These are phyloP conservation scores for Neoboletus brunneissimus DNA, from an alignment of 768 basidiomycete genomes.

Conservation along the genomic window DNA sequence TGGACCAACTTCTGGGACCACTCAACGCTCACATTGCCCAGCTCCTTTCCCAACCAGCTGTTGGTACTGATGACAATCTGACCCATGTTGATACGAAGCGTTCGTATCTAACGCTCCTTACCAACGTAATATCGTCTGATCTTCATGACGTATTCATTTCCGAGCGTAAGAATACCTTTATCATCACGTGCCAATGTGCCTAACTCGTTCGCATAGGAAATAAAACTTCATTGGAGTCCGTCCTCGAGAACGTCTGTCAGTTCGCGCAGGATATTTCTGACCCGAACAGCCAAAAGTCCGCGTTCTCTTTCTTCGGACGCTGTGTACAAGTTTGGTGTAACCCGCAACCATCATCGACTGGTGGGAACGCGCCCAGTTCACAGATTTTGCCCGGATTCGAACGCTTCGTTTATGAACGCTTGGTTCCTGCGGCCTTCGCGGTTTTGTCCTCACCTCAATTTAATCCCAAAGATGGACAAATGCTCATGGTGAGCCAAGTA, in stretches of 20 bases:
- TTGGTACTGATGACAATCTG: conserved; percentile 84
- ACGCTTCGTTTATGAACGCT: conserved; percentile 81
- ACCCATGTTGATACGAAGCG: conserved; percentile 81
- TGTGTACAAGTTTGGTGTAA: conserved; percentile 70
- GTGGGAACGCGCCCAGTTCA: conserved; percentile 34
- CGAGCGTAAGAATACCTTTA: conserved; percentile 56
- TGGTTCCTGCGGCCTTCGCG: conserved; percentile 79
- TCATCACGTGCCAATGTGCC: background rate
- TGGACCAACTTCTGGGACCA: conserved; percentile 88
- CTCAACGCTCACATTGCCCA: conserved; percentile 78
- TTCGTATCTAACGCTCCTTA: conserved; percentile 82
- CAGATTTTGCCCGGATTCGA: conserved; percentile 82
- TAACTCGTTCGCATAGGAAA: conserved; percentile 46
- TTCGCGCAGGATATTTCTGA: conserved; percentile 78
- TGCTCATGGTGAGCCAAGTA: conserved; percentile 60
- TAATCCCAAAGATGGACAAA: conserved; percentile 87
- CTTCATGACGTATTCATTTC: conserved; percentile 85
- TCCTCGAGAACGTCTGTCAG: conserved; percentile 71
- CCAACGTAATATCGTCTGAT: conserved; percentile 75
- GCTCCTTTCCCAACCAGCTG: conserved; percentile 75
- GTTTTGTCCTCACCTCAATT: conserved; percentile 77
- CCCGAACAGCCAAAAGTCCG: conserved; percentile 70
- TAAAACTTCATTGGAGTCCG: conserved; percentile 59
- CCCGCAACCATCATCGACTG: conserved; percentile 34
- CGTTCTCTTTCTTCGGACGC: conserved; percentile 73